phyloP scores from a whole-genome alignment of 2,329 filamentous ascomycete species.

The Herpotrichia juniperi region DNA sequence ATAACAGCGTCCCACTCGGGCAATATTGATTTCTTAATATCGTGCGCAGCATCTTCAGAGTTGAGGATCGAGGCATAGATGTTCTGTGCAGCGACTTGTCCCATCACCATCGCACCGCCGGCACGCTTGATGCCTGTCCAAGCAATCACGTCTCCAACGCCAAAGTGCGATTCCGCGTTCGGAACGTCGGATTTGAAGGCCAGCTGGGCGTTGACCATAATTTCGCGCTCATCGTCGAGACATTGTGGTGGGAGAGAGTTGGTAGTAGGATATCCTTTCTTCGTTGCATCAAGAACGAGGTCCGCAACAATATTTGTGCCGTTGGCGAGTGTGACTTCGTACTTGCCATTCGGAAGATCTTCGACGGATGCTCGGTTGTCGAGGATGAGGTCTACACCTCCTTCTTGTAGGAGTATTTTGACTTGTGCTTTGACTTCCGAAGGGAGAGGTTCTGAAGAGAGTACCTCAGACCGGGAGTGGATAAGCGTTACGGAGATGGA shows the following conservation, averaged over 20 bases:
- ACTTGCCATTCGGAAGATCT: conserved; percentile 33
- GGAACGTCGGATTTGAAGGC: conserved; percentile 60
- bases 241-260: conserved; percentile 64
- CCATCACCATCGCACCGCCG: conserved; percentile 76
- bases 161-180: conserved; percentile 68
- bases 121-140: conserved; percentile 85
- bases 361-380: conserved; percentile 61
- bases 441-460: conserved; percentile 75
- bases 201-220: conserved; percentile 64
- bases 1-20: conserved; percentile 61
- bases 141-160: conserved; percentile 69
- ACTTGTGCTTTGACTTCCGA: conserved; percentile 70
- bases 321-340: conserved; percentile 53
- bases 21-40: conserved; percentile 27
- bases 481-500: conserved; percentile 71
- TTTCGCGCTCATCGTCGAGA: conserved; percentile 68
- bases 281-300: conserved; percentile 73
- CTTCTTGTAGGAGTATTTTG: conserved; percentile 63
- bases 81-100: conserved; percentile 69
- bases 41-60: conserved; percentile 27
- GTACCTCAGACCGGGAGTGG: conserved; percentile 72
- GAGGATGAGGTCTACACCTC: conserved; percentile 70
- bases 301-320: conserved; percentile 61
- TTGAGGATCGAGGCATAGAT: conserved; percentile 44
- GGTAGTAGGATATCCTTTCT: conserved; percentile 66